phyloP scores from a whole-genome alignment of 2,329 filamentous ascomycete species.

The Diplodia sapinea region DNA sequence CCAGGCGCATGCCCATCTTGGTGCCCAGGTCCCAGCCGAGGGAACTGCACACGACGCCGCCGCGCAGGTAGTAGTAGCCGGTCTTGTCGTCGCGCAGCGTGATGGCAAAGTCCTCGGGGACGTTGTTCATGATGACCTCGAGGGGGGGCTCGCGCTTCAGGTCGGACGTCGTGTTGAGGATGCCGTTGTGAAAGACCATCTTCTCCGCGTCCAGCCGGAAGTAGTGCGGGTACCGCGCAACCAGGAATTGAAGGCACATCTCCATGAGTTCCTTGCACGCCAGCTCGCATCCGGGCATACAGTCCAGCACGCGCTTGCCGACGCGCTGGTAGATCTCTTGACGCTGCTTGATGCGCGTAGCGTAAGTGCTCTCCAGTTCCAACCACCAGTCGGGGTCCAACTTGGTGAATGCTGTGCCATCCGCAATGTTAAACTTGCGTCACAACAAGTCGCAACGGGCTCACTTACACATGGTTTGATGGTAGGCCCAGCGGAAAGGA shows the following conservation, averaged over 20 bases:
- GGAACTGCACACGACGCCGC: conserved; percentile 77
- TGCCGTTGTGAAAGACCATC: conserved; percentile 68
- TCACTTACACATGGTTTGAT: conserved; percentile 83
- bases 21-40: conserved; percentile 78
- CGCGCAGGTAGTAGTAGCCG: conserved; percentile 75
- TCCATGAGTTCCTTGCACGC: conserved; percentile 89
- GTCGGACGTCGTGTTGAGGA: conserved; percentile 67
- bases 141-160: conserved; percentile 69
- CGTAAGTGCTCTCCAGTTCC: conserved; percentile 80
- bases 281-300: conserved; percentile 75
- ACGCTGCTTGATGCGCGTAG: conserved; percentile 70
- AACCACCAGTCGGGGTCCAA: conserved; percentile 86
- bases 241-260: conserved; percentile 81
- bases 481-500: conserved; percentile 82
- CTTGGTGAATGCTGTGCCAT: conserved; percentile 70
- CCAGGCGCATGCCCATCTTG: conserved; percentile 74
- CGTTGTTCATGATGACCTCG: conserved; percentile 72
- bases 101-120: conserved; percentile 85
- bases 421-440: no score
- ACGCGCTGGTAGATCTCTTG: conserved; percentile 68
- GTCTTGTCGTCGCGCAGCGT: conserved; percentile 73
- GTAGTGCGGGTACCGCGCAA: conserved; percentile 74
- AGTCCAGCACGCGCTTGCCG: conserved; percentile 68
- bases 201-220: conserved; percentile 66
- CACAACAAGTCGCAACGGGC: no score